These are phyloP conservation scores for Arctium minus DNA, from an alignment of 129 eudicot species.

Conservation along the genomic window DNA sequence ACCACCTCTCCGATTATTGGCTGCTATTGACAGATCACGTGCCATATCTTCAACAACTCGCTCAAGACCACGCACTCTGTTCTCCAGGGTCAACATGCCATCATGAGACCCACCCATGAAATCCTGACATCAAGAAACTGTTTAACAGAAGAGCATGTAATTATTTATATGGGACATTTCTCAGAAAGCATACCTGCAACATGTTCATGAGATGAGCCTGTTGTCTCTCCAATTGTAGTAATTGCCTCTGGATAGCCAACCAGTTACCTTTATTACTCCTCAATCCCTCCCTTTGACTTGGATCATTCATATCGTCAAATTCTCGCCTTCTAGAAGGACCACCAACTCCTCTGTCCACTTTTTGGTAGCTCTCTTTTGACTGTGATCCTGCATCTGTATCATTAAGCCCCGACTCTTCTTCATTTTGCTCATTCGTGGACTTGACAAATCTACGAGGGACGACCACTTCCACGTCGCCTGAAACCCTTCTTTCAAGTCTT, in stretches of 20 bases:
- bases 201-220: slow-evolving; percentile 93
- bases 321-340: slow-evolving; percentile 50
- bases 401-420: slow-evolving; percentile 36
- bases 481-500: slow-evolving; percentile 69
- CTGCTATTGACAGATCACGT: slow-evolving; percentile 67
- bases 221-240: slow-evolving; percentile 82
- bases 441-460: slow-evolving; percentile 74
- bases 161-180: background rate
- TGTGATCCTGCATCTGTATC: slow-evolving; percentile 37
- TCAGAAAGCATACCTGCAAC: slow-evolving; percentile 71
- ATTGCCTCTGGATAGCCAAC: slow-evolving; percentile 92
- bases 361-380: slow-evolving; percentile 35
- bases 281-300: slow-evolving; percentile 47
- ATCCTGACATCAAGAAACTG: slow-evolving; percentile 45
- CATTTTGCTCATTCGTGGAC: slow-evolving; percentile 46
- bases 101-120: slow-evolving; percentile 99
- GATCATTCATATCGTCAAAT: slow-evolving; percentile 46
- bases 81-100: slow-evolving; percentile 87
- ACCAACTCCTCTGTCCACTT: slow-evolving; percentile 37
- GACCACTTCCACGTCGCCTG: slow-evolving; percentile 90
- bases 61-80: slow-evolving; percentile 90
- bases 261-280: slow-evolving; percentile 74
- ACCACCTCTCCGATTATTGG: slow-evolving; percentile 67
- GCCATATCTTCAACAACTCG: slow-evolving; percentile 99
- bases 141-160: slow-evolving; percentile 3